phyloP scores from a whole-genome alignment of 768 basidiomycete species.

The Leccinum disarticulatum region DNA sequence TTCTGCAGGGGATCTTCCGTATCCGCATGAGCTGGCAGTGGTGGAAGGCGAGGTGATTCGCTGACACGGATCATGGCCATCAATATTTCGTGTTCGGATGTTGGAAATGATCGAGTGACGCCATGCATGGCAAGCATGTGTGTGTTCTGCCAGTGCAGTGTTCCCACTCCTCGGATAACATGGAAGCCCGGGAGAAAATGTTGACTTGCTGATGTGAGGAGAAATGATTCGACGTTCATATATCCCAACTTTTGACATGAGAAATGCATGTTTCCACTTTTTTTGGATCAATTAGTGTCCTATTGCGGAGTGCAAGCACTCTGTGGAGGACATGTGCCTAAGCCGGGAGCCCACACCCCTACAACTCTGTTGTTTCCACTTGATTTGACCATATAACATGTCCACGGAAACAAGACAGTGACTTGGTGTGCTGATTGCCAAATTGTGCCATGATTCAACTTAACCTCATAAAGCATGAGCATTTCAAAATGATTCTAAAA shows the following conservation, averaged over 20 bases:
- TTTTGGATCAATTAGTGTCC: no score
- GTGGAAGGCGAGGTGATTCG: not conserved
- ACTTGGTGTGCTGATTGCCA: no score
- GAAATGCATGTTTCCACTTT: no score
- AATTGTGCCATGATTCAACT: no score
- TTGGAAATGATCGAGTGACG: not conserved
- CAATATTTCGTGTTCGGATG: not conserved
- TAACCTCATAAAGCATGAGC: no score
- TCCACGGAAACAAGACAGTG: no score
- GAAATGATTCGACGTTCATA: no score
- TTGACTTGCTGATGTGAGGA: no score
- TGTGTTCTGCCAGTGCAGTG: not conserved
- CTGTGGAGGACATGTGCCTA: no score
- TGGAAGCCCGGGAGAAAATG: not conserved
- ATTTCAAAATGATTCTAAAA: no score
- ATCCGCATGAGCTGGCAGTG: not conserved
- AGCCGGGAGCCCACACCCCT: no score
- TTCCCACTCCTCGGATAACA: not conserved
- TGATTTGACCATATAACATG: not conserved
- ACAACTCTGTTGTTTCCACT: not conserved
- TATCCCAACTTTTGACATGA: not conserved
- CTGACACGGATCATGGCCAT: not conserved
- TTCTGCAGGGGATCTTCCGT: not conserved
- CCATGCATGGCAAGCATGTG: not conserved
- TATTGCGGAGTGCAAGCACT: no score